Percentiles rank a stretch among this genome's conserved stretches.
Conservation (phyloP, 805 yeast species). For the Monosporozyma unispora region DNA sequence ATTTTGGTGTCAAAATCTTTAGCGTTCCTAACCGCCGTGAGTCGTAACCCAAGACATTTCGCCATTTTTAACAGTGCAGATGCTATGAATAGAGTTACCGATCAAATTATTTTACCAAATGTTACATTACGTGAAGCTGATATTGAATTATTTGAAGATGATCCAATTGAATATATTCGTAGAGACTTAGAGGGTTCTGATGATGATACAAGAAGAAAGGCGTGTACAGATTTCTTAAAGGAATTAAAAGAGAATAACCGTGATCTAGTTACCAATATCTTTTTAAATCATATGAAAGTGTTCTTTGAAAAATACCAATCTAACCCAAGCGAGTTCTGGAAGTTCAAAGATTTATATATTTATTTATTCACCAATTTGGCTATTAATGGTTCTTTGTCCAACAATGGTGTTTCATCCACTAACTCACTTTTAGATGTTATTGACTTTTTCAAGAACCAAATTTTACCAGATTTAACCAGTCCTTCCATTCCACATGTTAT, state of each 20-base stretch:
- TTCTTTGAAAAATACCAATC: conserved; percentile 47
- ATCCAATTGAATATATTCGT: conserved; percentile 87
- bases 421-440: conserved; percentile 81
- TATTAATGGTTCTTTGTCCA: conserved; percentile 81
- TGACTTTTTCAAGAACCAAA: conserved; percentile 67
- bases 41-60: conserved; percentile 58
- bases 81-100: conserved; percentile 65
- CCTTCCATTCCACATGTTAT: conserved; percentile 53
- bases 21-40: conserved; percentile 72
- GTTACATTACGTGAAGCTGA: conserved; percentile 78
- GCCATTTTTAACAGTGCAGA: conserved; percentile 54
- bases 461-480: conserved; percentile 72
- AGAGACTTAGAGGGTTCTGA: conserved; percentile 94
- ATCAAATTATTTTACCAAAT: conserved; percentile 82
- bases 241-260: conserved; percentile 78
- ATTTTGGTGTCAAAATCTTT: conserved; percentile 73
- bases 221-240: conserved; percentile 86
- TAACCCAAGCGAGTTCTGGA: conserved; percentile 56
- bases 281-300: conserved; percentile 59
- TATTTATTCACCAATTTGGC: conserved; percentile 85
- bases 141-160: conserved; percentile 91
- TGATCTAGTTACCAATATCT: conserved; percentile 60
- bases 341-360: conserved; percentile 75
- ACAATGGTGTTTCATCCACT: conserved; percentile 78
- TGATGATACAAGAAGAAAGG: conserved; percentile 81